Percentiles rank a stretch among this genome's conserved stretches.
Conservation (phyloP, 371 early-diverging fungal species). For the Syncephalastrum racemosum region DNA sequence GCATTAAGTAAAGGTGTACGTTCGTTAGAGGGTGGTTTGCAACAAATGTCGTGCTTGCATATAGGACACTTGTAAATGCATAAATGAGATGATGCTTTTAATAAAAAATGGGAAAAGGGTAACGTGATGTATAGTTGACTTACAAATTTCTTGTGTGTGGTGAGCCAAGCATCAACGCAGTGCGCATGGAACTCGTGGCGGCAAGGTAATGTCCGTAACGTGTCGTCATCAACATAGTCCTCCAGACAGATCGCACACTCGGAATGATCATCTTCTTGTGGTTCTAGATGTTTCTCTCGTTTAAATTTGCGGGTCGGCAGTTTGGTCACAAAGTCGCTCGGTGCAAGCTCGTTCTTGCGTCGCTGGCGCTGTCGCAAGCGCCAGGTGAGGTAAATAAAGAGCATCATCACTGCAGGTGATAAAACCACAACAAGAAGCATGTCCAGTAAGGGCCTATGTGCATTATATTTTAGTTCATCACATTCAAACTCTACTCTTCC, state of each 20-base stretch:
- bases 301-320: slow-evolving; percentile 69
- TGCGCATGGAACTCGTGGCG: slow-evolving; percentile 89
- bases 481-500: not conserved
- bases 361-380: slow-evolving; percentile 71
- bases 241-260: slow-evolving; percentile 96
- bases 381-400: slow-evolving; percentile 75
- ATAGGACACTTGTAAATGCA: slow-evolving; percentile 33
- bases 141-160: slow-evolving; percentile 78
- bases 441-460: slow-evolving; percentile 65
- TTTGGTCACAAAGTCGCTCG: slow-evolving; percentile 66
- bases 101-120: slow-evolving; percentile 5
- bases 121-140: slow-evolving; percentile 21
- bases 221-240: slow-evolving; percentile 83
- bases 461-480: not conserved
- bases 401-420: slow-evolving; percentile 75
- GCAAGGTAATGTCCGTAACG: slow-evolving; percentile 84
- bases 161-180: slow-evolving; percentile 92
- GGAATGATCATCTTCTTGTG: slow-evolving; percentile 57
- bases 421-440: slow-evolving; percentile 71
- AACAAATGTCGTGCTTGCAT: slow-evolving; percentile 49
- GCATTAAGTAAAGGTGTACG: slow-evolving; percentile 41
- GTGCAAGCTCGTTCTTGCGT: slow-evolving; percentile 74
- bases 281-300: slow-evolving; percentile 43
- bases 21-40: slow-evolving; percentile 34
- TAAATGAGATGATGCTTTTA: too few relatives aligned